Evolutionary conservation across 768 basidiomycete genomes (phyloP), one percentile per base, ranked within the genome.

Genomic region (Exsudoporus frostii): DNA sequence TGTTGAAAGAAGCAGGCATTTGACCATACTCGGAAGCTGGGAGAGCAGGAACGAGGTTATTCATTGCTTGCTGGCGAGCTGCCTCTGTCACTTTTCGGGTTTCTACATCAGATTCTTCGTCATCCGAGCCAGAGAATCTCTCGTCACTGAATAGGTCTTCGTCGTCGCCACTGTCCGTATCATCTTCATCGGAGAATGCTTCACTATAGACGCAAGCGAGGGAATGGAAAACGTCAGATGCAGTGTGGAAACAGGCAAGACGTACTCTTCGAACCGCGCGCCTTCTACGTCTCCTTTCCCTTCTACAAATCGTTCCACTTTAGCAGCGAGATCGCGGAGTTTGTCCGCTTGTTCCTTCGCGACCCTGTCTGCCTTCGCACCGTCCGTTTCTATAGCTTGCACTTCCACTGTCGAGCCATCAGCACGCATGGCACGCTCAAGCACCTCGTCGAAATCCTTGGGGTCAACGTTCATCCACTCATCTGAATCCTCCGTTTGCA

Each of bases 261-360:
- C 88, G 64, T 71, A 98, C 95, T 98, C 96, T 49, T 86, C 84
- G 63, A 99, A 96, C 57, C 77, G 73, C 0, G 93, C 97, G 4
- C 97, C 97, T 56, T 92, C 88, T 9, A 97, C 55, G 54, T 90
- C 88, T 2, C 97, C 97, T 65, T 95, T 73, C 3, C 90, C 93
- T 60, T 92, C 85, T 2, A 99, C 85, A 65, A 99, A 99, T n/a
- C 76, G 74, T 60, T 90, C 88, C 1, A 99, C 92, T 65, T 91
- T 90, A 54, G 79, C 72, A 11, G 97, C 95, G 48, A 99, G 77
- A 54, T 81, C 79, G 60, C 83, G 84, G 29, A 98, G 71, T 54
- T 80, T 82, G 20, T 77, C 67, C 10, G 92, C 86, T 65, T 92
- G 88, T 53, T 81, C 78, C 25, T 81, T 79, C 7, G 82, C 79